A percentile compares a stretch with the other conserved stretches of the same genome.
Evolutionary conservation across 106 monocot species (phyloP).

Genomic region (Acorus gramineus): DNA sequence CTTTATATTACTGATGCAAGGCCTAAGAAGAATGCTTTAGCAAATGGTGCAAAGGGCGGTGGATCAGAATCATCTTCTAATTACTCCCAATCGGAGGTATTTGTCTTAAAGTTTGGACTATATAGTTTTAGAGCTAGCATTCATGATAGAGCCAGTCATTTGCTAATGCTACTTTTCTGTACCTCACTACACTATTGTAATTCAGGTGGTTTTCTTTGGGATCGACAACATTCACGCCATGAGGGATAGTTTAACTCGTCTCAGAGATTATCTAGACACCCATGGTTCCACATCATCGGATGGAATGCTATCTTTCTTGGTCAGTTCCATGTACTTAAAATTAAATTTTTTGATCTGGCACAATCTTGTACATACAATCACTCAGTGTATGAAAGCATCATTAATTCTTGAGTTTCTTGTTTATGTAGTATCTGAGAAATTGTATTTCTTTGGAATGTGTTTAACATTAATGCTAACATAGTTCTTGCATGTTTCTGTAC

Average conservation of each 20-base stretch:
- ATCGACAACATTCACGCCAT: slow-evolving; percentile 96
- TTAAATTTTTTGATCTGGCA: too few species aligned
- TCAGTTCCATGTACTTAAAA: slow-evolving; percentile 14
- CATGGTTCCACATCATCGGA: slow-evolving; percentile 93
- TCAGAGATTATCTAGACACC: slow-evolving; percentile 91
- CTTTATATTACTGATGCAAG: slow-evolving; percentile 97
- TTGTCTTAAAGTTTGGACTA: slow-evolving; percentile 1
- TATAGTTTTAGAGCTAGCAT: too few species aligned
- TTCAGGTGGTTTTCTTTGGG: slow-evolving; percentile 82
- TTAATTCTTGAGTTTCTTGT: too few species aligned
- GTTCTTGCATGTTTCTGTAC: too few species aligned
- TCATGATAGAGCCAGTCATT: not conserved
- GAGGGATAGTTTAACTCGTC: slow-evolving; percentile 89
- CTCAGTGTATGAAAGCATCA: too few species aligned
- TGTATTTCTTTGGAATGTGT: too few species aligned
- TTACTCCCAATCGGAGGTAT: slow-evolving; percentile 89
- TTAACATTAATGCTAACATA: too few species aligned
- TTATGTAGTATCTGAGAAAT: too few species aligned
- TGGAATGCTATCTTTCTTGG: slow-evolving; percentile 92
- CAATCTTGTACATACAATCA: too few species aligned
- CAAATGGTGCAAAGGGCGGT: slow-evolving; percentile 95
- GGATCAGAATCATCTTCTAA: slow-evolving; percentile 98
- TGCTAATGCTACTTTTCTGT: not conserved
- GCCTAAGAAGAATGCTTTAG: slow-evolving; percentile 92
- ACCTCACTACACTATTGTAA: not conserved